Percentiles rank a stretch among this genome's conserved stretches.
Evolutionary conservation across 2,329 filamentous ascomycete species (phyloP).

Genomic region (Orbilia brochopaga): DNA sequence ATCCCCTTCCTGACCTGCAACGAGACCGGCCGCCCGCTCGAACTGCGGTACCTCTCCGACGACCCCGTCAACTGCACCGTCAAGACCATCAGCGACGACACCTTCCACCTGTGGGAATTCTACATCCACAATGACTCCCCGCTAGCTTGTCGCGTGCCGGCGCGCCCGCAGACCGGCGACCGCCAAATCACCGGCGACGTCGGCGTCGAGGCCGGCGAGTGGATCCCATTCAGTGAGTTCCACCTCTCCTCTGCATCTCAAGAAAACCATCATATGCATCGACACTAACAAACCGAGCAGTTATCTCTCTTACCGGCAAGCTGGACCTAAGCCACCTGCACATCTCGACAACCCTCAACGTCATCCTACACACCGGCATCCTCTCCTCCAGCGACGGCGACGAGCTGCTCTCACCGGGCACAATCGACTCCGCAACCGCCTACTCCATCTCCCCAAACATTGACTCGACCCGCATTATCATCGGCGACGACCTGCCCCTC

Average conservation of each 20-base stretch:
- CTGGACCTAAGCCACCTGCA: constrained; percentile 89
- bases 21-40: constrained; percentile 80
- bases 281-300: constrained; percentile 56
- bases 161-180: constrained; percentile 67
- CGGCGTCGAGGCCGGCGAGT: constrained; percentile 62
- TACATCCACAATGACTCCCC: constrained; percentile 97
- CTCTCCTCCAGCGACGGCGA: constrained; percentile 54
- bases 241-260: constrained; percentile 57
- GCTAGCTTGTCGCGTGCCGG: constrained; percentile 84
- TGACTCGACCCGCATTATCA: constrained; percentile 68
- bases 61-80: constrained; percentile 84
- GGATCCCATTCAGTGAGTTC: constrained; percentile 52
- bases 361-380: constrained; percentile 72
- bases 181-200: constrained; percentile 60
- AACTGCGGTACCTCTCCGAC: constrained; percentile 76
- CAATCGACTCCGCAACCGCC: constrained; percentile 83
- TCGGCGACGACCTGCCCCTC: constrained; percentile 82
- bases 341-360: constrained; percentile 85
- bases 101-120: constrained; percentile 92
- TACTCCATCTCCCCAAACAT: constrained; percentile 80
- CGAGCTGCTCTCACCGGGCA: constrained; percentile 63
- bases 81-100: constrained; percentile 74
- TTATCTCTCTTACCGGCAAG: constrained; percentile 87
- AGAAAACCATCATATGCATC: constrained; percentile 9
- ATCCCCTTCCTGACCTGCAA: constrained; percentile 88